Conservation (phyloP, 805 yeast genomes). For the Starmerella geochares region DNA sequence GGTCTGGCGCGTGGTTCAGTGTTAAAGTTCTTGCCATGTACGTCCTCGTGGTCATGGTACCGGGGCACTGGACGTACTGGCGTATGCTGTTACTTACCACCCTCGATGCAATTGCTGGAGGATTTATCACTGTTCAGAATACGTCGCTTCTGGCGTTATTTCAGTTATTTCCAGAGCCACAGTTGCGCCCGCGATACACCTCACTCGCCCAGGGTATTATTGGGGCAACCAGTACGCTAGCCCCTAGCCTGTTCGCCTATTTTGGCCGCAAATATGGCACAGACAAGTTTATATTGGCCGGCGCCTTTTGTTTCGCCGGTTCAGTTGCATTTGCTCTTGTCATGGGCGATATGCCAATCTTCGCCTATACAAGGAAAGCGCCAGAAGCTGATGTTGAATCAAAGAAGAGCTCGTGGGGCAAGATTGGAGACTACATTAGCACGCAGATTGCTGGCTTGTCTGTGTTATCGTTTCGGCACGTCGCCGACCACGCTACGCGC, state of each 20-base stretch:
- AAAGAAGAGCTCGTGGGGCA: background rate
- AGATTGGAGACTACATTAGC: background rate
- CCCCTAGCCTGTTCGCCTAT: background rate
- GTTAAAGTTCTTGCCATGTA: background rate
- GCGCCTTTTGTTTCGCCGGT: background rate
- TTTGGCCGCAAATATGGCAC: background rate
- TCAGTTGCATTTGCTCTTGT: background rate
- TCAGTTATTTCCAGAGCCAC: slow-evolving; percentile 3
- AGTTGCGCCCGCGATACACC: background rate
- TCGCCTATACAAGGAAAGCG: background rate
- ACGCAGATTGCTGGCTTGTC: background rate
- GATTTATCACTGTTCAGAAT: background rate
- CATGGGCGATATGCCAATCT: background rate
- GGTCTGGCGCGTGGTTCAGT: background rate
- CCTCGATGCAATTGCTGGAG: background rate
- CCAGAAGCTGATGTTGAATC: background rate
- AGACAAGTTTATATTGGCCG: background rate
- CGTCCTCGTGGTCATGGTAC: background rate
- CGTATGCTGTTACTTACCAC: background rate
- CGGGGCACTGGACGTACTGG: background rate
- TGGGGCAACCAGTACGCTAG: background rate
- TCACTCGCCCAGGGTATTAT: background rate
- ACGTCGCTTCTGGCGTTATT: background rate
- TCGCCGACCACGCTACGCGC: background rate
- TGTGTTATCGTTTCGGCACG: background rate